Evolutionary conservation across 495 filamentous ascomycete genomes (phyloP), one percentile per base, ranked within the genome.

Genomic region (Trichoderma virens): DNA sequence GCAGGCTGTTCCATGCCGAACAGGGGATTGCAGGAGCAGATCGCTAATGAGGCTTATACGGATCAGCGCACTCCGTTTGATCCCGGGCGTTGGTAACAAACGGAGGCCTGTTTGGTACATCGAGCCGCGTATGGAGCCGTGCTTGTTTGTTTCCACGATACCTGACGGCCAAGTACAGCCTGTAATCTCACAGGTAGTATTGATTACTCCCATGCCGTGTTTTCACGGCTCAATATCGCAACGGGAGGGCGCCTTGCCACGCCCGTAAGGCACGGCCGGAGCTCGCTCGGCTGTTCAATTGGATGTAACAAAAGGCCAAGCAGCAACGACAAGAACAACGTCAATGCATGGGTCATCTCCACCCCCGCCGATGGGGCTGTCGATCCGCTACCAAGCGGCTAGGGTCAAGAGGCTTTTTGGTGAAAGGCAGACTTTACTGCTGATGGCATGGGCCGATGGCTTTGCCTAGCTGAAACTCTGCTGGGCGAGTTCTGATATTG

Each of bases 331-430:
- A 6, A 56, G 13, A 28, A 25, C 47, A 56, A 13, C 16, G 25
- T 14, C 25, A 14, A n/a, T 27, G 47, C 47, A 56, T 56, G n/a
- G 18, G 16, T 20, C 16, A 47, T 20, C 51, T 56, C 51, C 51
- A 56, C 51, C 51, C 51, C 51, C 51, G 51, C 51, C 51, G 51
- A 56, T 56, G 51, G 27, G 25, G 25, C 51, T 20, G 43, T 56
- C 51, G 51, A 56, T 56, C 51, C 51, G 51, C 51, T 56, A 56
- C 51, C 51, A 5, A 30, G 51, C 25, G 23, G 27, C 25, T 31
- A 14, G 51, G 51, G 23, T 47, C 20, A 7, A 54, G 23, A 56
- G 51, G 51, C 51, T 28, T 56, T 47, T 25, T n/a, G 43, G 20
- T 16, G n/a, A 47, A 7, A 20, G 43, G 20, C 8, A 47, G 18